Conservation (phyloP, 352 stramenopile genomes). For the Blastocystis sp. region DNA sequence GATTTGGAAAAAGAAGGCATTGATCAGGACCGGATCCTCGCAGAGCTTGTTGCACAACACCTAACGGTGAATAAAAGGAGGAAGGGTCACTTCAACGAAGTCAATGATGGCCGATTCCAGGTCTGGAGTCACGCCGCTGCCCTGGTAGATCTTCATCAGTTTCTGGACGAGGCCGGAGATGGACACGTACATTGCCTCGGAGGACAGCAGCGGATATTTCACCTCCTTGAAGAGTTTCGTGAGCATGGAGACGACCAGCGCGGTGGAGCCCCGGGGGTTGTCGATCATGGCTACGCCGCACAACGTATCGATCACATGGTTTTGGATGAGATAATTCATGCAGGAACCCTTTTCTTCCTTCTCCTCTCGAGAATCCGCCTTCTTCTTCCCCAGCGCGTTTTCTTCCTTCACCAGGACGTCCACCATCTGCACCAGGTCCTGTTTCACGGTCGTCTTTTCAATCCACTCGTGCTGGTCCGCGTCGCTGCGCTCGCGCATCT, state of each 20-base stretch:
- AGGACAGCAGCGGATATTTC: constrained; percentile 36
- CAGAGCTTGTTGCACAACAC: constrained; percentile 64
- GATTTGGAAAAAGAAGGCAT: constrained; percentile 62
- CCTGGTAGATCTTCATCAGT: constrained; percentile 54
- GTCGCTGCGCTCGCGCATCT: constrained; percentile 39
- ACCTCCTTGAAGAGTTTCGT: constrained; percentile 64
- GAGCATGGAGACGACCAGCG: constrained; percentile 31
- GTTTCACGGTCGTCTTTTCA: constrained; percentile 26
- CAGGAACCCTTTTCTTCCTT: constrained; percentile 32
- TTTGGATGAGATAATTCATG: constrained; percentile 60
- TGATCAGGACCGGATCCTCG: constrained; percentile 66
- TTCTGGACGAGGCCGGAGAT: constrained; percentile 64
- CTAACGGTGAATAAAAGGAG: constrained; percentile 2
- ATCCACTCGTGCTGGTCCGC: constrained; percentile 34
- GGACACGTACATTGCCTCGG: constrained; percentile 35
- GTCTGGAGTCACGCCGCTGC: background rate
- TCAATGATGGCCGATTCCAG: constrained; percentile 56
- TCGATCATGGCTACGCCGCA: constrained; percentile 59
- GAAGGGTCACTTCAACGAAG: constrained; percentile 44
- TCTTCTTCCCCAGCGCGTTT: background rate
- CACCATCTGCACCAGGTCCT: constrained; percentile 56
- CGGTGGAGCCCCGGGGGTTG: constrained; percentile 48
- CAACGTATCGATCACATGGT: constrained; percentile 60
- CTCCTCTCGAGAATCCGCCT: background rate
- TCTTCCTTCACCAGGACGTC: constrained; percentile 56